phyloP scores from a whole-genome alignment of 257 asterid genomes.

The Capsicum pubescens region DNA sequence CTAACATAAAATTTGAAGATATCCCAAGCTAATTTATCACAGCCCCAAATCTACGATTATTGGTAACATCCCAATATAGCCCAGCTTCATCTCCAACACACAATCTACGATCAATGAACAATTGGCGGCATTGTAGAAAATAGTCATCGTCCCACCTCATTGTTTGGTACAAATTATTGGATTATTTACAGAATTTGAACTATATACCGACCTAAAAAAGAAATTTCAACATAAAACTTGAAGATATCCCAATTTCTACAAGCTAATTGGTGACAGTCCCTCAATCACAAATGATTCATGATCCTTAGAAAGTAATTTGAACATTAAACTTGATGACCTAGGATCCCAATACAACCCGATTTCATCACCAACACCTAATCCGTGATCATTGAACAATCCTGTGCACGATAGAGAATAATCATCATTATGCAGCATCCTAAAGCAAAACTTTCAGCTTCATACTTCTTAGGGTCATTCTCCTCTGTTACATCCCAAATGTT shows the following conservation, averaged over 20 bases:
- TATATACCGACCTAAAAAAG: too few relatives aligned
- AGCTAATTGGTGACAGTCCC: too few relatives aligned
- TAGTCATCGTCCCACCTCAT: conserved; percentile 17
- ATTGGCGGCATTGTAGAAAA: conserved; percentile 34
- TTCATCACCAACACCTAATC: neutral
- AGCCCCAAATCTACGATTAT: too few relatives aligned
- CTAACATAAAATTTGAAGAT: too few relatives aligned
- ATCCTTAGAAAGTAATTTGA: neutral
- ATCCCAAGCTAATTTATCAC: too few relatives aligned
- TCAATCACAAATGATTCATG: too few relatives aligned
- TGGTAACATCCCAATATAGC: conserved; percentile 48
- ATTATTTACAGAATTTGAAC: too few relatives aligned
- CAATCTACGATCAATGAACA: conserved; percentile 36
- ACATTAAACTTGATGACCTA: neutral
- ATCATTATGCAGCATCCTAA: conserved; percentile 40
- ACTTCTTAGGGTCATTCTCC: conserved; percentile 36
- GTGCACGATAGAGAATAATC: neutral
- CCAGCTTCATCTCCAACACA: conserved; percentile 50
- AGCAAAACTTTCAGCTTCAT: neutral
- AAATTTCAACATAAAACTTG: too few relatives aligned
- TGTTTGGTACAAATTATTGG: too few relatives aligned
- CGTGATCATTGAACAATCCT: neutral
- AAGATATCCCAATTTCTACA: too few relatives aligned
- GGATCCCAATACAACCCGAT: neutral
- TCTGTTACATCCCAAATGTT: conserved; percentile 55